These are phyloP conservation scores for Hydrangea macrophylla DNA, from an alignment of 148 eudicot species.

Conservation along the genomic window DNA sequence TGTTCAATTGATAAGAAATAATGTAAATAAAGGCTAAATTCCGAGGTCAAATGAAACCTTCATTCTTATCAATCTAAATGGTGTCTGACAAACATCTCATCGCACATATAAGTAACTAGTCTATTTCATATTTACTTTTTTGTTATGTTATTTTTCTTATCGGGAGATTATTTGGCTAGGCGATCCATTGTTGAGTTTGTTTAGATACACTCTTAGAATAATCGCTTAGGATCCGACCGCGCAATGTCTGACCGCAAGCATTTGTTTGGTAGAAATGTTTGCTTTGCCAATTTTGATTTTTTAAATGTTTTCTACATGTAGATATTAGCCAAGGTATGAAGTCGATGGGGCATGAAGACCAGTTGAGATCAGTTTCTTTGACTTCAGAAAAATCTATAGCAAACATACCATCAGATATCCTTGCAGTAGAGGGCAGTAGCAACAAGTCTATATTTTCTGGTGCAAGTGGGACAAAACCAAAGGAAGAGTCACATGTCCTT, in stretches of 20 bases:
- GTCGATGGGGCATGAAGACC: slow-evolving; percentile 29
- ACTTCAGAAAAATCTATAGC: slow-evolving; percentile 23
- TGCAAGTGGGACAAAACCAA: slow-evolving; percentile 20
- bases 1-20: no score
- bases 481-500: slow-evolving; percentile 15
- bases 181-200: neutral
- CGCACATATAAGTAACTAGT: neutral
- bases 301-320: slow-evolving; percentile 41
- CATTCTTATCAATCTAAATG: no score
- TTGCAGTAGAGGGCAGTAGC: slow-evolving; percentile 16
- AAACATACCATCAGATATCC: slow-evolving; percentile 17
- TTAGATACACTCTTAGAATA: slow-evolving; percentile 4
- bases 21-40: no score
- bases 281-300: slow-evolving; percentile 25
- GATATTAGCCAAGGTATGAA: slow-evolving; percentile 42
- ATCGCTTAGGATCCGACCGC: slow-evolving; percentile 10
- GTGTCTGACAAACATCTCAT: neutral
- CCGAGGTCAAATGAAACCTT: no score
- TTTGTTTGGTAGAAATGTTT: slow-evolving; percentile 19
- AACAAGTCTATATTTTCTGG: slow-evolving; percentile 11
- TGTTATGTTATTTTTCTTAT: neutral
- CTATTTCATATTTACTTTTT: neutral
- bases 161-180: neutral
- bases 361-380: slow-evolving; percentile 23
- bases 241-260: slow-evolving; percentile 15